phyloP scores from a whole-genome alignment of 2,329 filamentous ascomycete species.

The Eutypa lata region DNA sequence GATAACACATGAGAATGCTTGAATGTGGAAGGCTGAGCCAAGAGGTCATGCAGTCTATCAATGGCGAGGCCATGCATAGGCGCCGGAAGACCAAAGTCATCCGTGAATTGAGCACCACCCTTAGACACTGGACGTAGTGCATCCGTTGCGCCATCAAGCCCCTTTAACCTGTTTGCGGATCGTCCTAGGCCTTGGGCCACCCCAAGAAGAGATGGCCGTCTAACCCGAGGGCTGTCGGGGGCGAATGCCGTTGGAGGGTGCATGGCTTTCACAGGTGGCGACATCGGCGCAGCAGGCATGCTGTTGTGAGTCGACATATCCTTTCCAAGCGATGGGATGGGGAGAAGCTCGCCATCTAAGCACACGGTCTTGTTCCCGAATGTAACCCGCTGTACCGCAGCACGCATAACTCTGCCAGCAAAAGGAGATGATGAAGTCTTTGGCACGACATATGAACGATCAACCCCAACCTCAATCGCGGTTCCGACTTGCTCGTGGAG shows the following conservation, averaged over 20 bases:
- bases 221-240: constrained; percentile 31
- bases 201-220: constrained; percentile 32
- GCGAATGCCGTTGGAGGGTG: constrained; percentile 33
- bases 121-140: constrained; percentile 20
- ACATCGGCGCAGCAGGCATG: constrained; percentile 42
- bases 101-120: constrained; percentile 26
- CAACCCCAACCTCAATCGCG: constrained; percentile 71
- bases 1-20: constrained; percentile 88
- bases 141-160: constrained; percentile 32
- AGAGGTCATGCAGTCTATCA: constrained; percentile 66
- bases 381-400: constrained; percentile 69
- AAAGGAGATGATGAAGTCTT: constrained; percentile 67
- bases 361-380: constrained; percentile 74
- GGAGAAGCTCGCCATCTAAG: constrained; percentile 64
- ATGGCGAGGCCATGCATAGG: constrained; percentile 50
- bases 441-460: constrained; percentile 63
- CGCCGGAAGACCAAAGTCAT: constrained; percentile 44
- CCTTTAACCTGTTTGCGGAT: constrained; percentile 29
- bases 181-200: constrained; percentile 23
- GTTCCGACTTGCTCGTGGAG: constrained; percentile 75
- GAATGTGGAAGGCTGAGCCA: constrained; percentile 76
- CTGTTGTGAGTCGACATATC: constrained; percentile 72
- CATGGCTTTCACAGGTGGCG: constrained; percentile 57
- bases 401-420: constrained; percentile 64
- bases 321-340: constrained; percentile 58